A percentile compares a stretch with the other conserved stretches of the same genome.
Evolutionary conservation across 306 rosid genomes (phyloP).

Genomic region (Ammopiptanthus mongolicus): DNA sequence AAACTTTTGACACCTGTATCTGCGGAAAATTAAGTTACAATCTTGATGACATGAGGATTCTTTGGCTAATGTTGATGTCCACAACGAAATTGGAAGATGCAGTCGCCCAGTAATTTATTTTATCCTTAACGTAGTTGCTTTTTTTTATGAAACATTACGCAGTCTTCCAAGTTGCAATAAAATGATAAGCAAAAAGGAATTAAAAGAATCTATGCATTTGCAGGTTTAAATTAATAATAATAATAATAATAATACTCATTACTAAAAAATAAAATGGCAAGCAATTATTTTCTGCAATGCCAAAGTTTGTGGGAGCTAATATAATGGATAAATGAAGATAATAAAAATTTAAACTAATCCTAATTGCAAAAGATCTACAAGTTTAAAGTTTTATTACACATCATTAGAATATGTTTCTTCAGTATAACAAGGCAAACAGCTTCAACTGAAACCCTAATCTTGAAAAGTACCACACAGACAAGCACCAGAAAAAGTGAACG

Average conservation of each 20-base stretch:
- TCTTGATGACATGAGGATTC: not conserved
- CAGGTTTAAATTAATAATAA: no score
- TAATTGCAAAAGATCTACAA: not conserved
- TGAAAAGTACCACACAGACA: not conserved
- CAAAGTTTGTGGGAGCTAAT: not conserved
- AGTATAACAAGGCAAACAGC: not conserved
- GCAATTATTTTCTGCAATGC: not conserved
- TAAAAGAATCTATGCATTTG: not conserved
- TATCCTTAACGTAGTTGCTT: not conserved
- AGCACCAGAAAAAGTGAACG: not conserved
- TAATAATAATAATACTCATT: not conserved
- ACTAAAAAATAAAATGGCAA: not conserved
- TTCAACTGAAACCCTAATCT: not conserved
- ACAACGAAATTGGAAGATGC: not conserved
- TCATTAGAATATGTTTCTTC: not conserved
- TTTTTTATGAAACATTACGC: not conserved
- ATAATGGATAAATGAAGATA: constrained; percentile 2
- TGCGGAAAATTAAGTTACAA: not conserved
- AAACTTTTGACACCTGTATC: not conserved
- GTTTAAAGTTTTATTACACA: not conserved
- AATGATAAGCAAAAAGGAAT: not conserved
- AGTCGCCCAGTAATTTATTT: not conserved
- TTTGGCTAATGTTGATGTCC: not conserved
- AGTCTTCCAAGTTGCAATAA: constrained; percentile 10
- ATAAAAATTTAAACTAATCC: not conserved